Percentiles rank a stretch among this genome's conserved stretches.
These are phyloP conservation scores for Coemansia sp. DNA, from an alignment of 192 early-diverging fungal species.

Conservation along the genomic window DNA sequence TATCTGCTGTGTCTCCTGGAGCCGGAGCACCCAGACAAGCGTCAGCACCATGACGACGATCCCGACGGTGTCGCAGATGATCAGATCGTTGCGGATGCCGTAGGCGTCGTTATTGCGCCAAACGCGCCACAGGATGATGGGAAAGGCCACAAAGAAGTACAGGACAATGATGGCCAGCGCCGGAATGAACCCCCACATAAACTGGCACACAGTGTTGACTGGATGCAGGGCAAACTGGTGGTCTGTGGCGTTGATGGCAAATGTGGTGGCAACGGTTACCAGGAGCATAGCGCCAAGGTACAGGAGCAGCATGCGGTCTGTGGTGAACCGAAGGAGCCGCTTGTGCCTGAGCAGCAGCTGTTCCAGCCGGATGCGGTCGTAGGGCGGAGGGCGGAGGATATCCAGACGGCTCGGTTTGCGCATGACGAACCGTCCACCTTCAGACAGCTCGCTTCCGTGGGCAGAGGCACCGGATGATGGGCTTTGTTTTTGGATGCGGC, in stretches of 20 bases:
- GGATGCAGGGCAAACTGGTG: constrained; percentile 30
- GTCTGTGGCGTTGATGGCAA: constrained; percentile 28
- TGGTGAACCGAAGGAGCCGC: constrained; percentile 21
- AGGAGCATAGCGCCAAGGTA: constrained; percentile 9
- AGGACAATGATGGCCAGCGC: constrained; percentile 18
- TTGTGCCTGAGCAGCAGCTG: constrained; percentile 27
- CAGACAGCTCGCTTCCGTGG: too few species aligned
- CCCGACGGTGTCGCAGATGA: constrained; percentile 52
- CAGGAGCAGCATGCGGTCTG: constrained; percentile 23
- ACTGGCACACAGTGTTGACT: constrained; percentile 14
- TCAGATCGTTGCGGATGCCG: constrained; percentile 60
- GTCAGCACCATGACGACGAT: constrained; percentile 38
- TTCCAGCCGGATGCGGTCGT: constrained; percentile 11
- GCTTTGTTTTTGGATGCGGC: constrained; percentile 1
- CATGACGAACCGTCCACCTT: neutral
- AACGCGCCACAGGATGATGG: constrained; percentile 54
- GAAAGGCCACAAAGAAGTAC: constrained; percentile 55
- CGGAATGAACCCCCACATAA: constrained; percentile 32
- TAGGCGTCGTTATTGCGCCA: constrained; percentile 55
- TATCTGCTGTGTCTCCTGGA: constrained; percentile 21
- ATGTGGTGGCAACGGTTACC: constrained; percentile 1
- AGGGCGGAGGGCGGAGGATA: neutral
- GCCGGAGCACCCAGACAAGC: constrained; percentile 40
- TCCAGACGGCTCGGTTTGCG: neutral
- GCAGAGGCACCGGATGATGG: too few species aligned